Percentiles rank a stretch among this genome's conserved stretches.
Conservation (phyloP, 768 basidiomycete genomes). For the Punctularia strigosozonata region DNA sequence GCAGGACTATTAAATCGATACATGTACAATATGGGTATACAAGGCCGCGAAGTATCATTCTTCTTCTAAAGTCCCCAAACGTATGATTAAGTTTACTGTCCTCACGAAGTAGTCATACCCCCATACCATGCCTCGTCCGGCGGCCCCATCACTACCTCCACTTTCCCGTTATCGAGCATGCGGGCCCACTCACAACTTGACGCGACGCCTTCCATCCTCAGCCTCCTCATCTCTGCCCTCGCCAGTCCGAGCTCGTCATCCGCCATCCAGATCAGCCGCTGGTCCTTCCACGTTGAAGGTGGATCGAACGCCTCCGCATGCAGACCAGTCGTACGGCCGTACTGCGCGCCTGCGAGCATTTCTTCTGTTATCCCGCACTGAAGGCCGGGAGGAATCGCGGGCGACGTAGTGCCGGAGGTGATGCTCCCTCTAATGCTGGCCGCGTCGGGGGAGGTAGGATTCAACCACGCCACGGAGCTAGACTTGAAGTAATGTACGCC, state of each 20-base stretch:
- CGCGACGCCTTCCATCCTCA: slow-evolving; percentile 33
- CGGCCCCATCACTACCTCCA: slow-evolving; percentile 30
- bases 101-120: no score
- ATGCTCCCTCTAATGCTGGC: neutral
- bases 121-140: slow-evolving; percentile 14
- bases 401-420: slow-evolving; percentile 1
- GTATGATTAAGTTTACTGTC: no score
- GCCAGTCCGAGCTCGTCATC: slow-evolving; percentile 47
- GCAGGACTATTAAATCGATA: no score
- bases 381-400: slow-evolving; percentile 11
- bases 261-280: slow-evolving; percentile 72
- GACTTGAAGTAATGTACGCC: no score
- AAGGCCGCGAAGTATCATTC: no score
- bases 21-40: no score
- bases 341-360: no score
- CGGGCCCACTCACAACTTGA: slow-evolving; percentile 30
- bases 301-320: no score
- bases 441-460: slow-evolving; percentile 8
- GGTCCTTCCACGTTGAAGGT: slow-evolving; percentile 59
- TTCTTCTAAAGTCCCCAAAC: no score
- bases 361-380: no score
- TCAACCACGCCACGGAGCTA: neutral
- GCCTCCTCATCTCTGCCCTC: slow-evolving; percentile 43
- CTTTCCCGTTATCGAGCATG: slow-evolving; percentile 45
- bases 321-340: no score